Evolutionary conservation across 805 yeast genomes (phyloP).

Genomic region (Candida pseudoglaebosa): DNA sequence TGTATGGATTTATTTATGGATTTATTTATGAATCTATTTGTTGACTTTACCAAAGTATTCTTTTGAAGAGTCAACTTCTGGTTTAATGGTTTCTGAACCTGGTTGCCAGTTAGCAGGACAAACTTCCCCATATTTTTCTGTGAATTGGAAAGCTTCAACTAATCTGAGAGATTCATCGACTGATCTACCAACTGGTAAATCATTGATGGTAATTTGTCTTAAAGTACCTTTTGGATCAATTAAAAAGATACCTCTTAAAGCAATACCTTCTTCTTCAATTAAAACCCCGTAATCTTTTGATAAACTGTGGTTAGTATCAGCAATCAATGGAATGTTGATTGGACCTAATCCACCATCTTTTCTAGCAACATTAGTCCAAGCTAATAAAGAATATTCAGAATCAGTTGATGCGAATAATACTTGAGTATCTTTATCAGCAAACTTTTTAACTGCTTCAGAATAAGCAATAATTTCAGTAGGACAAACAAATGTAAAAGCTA

Average conservation of each 20-base stretch:
- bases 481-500: slow-evolving; percentile 99
- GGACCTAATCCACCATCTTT: slow-evolving; percentile 98
- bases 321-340: slow-evolving; percentile 88
- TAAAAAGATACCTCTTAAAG: slow-evolving; percentile 96
- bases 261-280: slow-evolving; percentile 93
- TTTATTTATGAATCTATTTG: too few relatives aligned
- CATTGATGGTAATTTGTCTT: slow-evolving; percentile 97
- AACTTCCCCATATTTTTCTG: slow-evolving; percentile 98
- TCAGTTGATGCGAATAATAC: slow-evolving; percentile 96
- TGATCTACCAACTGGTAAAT: slow-evolving; percentile 98
- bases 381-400: slow-evolving; percentile 94
- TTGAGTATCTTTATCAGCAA: slow-evolving; percentile 81
- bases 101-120: slow-evolving; percentile 98
- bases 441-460: slow-evolving; percentile 91
- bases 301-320: slow-evolving; percentile 95
- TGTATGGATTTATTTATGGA: too few relatives aligned
- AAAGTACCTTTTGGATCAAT: slow-evolving; percentile 93
- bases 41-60: slow-evolving; percentile 90
- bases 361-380: slow-evolving; percentile 97
- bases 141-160: slow-evolving; percentile 99
- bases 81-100: slow-evolving; percentile 80
- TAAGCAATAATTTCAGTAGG: slow-evolving; percentile 99
- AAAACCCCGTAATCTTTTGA: slow-evolving; percentile 97
- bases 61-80: slow-evolving; percentile 84
- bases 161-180: slow-evolving; percentile 98